Conservation (phyloP, 2,329 filamentous ascomycete species). For the Penicillium sumatraense region DNA sequence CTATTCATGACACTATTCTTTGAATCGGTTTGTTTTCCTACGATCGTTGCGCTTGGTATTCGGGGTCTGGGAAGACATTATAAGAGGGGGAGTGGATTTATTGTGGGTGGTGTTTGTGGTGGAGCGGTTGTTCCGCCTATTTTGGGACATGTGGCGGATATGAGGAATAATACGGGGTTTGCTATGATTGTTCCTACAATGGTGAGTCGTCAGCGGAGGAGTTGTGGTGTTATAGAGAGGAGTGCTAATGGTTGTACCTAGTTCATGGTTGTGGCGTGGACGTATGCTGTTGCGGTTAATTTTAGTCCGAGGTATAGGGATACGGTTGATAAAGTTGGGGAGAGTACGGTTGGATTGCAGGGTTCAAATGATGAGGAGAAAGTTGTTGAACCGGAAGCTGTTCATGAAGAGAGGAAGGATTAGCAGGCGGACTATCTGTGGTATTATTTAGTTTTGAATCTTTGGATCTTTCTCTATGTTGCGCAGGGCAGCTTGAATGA, state of each 20-base stretch:
- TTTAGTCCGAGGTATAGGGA: slow-evolving; percentile 67
- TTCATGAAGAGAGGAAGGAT: slow-evolving; percentile 19
- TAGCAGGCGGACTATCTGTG: slow-evolving; percentile 11
- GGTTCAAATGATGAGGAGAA: slow-evolving; percentile 30
- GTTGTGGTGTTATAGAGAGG: slow-evolving; percentile 1
- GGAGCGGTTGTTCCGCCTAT: slow-evolving; percentile 76
- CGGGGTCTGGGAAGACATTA: slow-evolving; percentile 76
- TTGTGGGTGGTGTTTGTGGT: slow-evolving; percentile 73
- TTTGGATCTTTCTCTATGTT: not conserved
- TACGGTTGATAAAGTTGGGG: slow-evolving; percentile 62
- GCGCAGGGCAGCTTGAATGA: too few relatives aligned
- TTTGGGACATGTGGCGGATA: slow-evolving; percentile 69
- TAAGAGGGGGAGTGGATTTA: slow-evolving; percentile 74
- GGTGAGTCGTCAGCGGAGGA: too few relatives aligned
- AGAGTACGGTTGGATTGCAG: slow-evolving; percentile 50
- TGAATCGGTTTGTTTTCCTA: slow-evolving; percentile 81
- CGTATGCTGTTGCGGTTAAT: slow-evolving; percentile 66
- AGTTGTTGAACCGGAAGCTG: slow-evolving; percentile 24
- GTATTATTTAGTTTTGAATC: not conserved
- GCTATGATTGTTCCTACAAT: slow-evolving; percentile 70
- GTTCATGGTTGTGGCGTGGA: slow-evolving; percentile 62
- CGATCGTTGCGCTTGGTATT: slow-evolving; percentile 79
- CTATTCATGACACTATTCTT: slow-evolving; percentile 76
- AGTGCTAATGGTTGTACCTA: slow-evolving; percentile 3
- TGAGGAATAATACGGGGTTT: slow-evolving; percentile 61